phyloP scores from a whole-genome alignment of 1,284 basidiomycete genomes.

The Ustilago sp. region DNA sequence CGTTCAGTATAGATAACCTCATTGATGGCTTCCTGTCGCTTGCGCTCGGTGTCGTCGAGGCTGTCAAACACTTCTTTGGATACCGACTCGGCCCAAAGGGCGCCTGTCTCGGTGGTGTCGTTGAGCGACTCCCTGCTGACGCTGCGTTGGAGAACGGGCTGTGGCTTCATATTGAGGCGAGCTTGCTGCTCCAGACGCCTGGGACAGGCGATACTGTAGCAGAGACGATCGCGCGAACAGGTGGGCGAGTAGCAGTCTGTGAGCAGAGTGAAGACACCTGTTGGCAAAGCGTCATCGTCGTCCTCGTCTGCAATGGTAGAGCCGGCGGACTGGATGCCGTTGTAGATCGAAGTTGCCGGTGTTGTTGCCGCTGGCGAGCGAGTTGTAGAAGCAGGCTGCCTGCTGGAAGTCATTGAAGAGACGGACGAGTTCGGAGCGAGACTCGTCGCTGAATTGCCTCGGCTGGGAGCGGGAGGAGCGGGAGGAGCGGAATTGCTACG shows the following conservation, averaged over 20 bases:
- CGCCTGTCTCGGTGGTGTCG: slow-evolving; percentile 77
- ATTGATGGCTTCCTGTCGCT: slow-evolving; percentile 97
- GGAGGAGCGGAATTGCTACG: slow-evolving; percentile 23
- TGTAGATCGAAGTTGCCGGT: slow-evolving; percentile 65
- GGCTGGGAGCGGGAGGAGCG: slow-evolving; percentile 17
- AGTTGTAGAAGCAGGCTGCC: slow-evolving; percentile 61
- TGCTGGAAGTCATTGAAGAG: slow-evolving; percentile 52
- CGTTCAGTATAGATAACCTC: slow-evolving; percentile 98
- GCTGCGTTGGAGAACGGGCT: slow-evolving; percentile 81
- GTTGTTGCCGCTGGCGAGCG: slow-evolving; percentile 43
- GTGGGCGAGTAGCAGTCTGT: slow-evolving; percentile 99
- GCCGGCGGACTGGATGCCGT: slow-evolving; percentile 32
- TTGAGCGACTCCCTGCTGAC: slow-evolving; percentile 84
- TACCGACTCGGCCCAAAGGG: slow-evolving; percentile 97
- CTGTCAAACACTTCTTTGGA: slow-evolving; percentile 92
- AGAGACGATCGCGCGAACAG: slow-evolving; percentile 89
- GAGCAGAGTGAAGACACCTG: slow-evolving; percentile 94
- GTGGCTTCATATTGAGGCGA: slow-evolving; percentile 85
- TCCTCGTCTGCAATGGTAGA: slow-evolving; percentile 65
- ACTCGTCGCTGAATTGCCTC: slow-evolving; percentile 46
- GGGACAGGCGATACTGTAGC: slow-evolving; percentile 97
- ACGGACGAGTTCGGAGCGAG: slow-evolving; percentile 40
- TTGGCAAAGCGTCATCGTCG: slow-evolving; percentile 78
- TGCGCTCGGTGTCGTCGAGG: slow-evolving; percentile 92
- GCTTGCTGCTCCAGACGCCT: slow-evolving; percentile 93